Percentiles rank a stretch among this genome's conserved stretches.
Conservation (phyloP, 1,284 basidiomycete genomes). For the Apiotrichum sp. region DNA sequence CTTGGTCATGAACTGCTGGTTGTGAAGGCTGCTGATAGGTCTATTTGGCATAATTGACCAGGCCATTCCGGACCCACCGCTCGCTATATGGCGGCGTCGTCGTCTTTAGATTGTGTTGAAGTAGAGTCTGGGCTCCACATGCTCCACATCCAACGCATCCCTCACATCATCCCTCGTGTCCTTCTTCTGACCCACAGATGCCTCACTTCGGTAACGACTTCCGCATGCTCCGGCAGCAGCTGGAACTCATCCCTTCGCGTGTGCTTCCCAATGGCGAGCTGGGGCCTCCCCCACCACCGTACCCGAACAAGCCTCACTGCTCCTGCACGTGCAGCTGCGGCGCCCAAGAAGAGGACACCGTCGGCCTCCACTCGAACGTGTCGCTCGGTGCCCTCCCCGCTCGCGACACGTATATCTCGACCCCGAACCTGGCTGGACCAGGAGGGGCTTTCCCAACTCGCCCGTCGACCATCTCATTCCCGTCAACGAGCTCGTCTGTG, state of each 20-base stretch:
- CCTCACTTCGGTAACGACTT: constrained; percentile 17
- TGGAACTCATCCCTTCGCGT: constrained; percentile 9
- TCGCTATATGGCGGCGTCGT: no score
- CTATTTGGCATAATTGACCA: no score
- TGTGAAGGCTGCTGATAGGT: no score
- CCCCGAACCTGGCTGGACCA: not conserved
- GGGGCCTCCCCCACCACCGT: constrained; percentile 6
- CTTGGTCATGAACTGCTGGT: no score
- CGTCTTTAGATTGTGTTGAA: no score
- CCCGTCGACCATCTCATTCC: not conserved
- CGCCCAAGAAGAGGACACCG: not conserved
- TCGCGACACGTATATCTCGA: not conserved
- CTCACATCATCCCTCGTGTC: no score
- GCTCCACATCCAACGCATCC: no score
- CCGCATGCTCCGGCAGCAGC: constrained; percentile 8
- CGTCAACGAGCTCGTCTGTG: not conserved
- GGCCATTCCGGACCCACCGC: no score
- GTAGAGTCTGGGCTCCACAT: no score
- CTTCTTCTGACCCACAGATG: constrained; percentile 1
- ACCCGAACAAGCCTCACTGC: constrained; percentile 1
- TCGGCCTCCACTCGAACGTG: not conserved
- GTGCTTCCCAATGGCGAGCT: constrained; percentile 2
- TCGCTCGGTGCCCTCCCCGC: constrained; percentile 5
- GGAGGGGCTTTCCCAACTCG: not conserved
- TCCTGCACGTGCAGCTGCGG: constrained; percentile 12